Percentiles rank a stretch among this genome's conserved stretches.
These are phyloP conservation scores for Scytalidium lignicola DNA, from an alignment of 2,329 filamentous ascomycete genomes.

Conservation along the genomic window DNA sequence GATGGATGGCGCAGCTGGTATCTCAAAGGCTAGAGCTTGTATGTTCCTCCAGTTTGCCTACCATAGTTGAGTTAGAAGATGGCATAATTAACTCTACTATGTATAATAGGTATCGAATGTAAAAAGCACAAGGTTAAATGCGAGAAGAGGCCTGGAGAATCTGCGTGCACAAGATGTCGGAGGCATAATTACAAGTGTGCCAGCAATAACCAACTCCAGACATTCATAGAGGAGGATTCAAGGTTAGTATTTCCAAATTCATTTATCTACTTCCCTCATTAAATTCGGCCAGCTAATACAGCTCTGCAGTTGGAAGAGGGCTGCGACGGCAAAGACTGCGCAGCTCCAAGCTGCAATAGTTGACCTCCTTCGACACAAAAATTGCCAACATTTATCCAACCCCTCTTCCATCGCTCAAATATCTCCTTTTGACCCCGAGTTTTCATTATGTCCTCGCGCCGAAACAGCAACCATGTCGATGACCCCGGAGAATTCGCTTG, in stretches of 20 bases:
- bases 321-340: slow-evolving; percentile 33
- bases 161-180: background rate
- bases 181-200: background rate
- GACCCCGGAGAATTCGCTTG: slow-evolving; percentile 36
- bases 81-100: too few species aligned
- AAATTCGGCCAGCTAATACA: background rate
- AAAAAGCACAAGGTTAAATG: slow-evolving; percentile 1
- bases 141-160: background rate
- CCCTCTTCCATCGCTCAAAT: slow-evolving; percentile 23
- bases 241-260: background rate
- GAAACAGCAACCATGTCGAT: slow-evolving; percentile 36
- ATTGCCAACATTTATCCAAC: slow-evolving; percentile 31
- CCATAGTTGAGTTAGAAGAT: background rate
- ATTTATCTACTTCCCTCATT: background rate
- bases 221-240: background rate
- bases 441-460: slow-evolving; percentile 2
- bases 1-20: background rate
- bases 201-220: background rate
- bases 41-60: background rate
- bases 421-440: slow-evolving; percentile 19
- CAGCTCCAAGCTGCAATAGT: slow-evolving; percentile 38
- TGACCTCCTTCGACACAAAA: slow-evolving; percentile 30
- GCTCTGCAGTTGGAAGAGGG: slow-evolving; percentile 35
- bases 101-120: background rate
- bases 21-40: background rate